These are phyloP conservation scores for Cunninghamia lanceolata DNA, from an alignment of 75 land plant species.

Conservation along the genomic window DNA sequence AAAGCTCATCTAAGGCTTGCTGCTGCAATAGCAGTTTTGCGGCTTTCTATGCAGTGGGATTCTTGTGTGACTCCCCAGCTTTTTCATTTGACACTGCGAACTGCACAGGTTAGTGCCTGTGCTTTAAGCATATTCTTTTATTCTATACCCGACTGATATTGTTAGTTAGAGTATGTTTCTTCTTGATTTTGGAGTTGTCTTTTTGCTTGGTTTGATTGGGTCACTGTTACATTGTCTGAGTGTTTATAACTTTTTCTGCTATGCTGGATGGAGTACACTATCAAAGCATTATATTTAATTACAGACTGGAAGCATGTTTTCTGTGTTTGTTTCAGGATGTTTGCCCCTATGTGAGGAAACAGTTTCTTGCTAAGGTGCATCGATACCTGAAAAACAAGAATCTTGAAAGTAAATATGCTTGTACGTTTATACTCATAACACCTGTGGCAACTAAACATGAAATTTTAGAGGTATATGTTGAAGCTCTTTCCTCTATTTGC, in stretches of 20 bases:
- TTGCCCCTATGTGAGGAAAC: constrained; percentile 61
- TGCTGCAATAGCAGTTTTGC: constrained; percentile 80
- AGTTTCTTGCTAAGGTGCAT: constrained; percentile 64
- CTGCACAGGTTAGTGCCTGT: constrained; percentile 54
- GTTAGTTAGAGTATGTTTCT: background rate
- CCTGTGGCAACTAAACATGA: constrained; percentile 31
- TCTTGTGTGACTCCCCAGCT: constrained; percentile 59
- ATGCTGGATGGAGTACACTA: background rate
- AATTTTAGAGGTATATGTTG: constrained; percentile 52
- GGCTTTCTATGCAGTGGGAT: constrained; percentile 84
- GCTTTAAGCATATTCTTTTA: background rate
- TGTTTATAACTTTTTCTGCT: background rate
- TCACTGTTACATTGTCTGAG: background rate
- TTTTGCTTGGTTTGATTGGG: background rate
- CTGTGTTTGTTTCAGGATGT: constrained; percentile 31
- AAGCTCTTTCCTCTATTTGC: background rate
- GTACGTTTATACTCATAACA: constrained; percentile 56
- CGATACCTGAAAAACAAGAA: constrained; percentile 74
- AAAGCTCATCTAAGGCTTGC: constrained; percentile 88
- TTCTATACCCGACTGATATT: background rate
- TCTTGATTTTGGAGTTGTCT: background rate
- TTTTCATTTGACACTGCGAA: constrained; percentile 61
- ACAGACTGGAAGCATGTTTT: background rate
- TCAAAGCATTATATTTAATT: background rate
- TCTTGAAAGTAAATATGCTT: constrained; percentile 83